Conservation (phyloP, 176 grass and related monocot species). For the Oryza rufipogon region DNA sequence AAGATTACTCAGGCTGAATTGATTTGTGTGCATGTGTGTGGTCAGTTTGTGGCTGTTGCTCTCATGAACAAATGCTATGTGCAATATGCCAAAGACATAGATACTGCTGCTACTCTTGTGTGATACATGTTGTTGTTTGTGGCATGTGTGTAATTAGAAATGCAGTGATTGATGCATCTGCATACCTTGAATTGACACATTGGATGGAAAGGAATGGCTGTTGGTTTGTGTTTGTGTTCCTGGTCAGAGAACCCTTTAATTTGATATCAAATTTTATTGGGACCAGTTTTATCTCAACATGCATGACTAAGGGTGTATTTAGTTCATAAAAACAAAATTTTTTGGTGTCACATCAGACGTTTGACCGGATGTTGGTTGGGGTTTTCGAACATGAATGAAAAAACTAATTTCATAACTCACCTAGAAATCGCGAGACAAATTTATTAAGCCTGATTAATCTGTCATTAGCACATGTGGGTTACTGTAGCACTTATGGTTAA, state of each 20-base stretch:
- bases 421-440: too few relatives aligned
- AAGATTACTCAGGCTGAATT: neutral
- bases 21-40: neutral
- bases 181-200: slow-evolving; percentile 18
- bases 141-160: neutral
- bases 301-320: too few relatives aligned
- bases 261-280: too few relatives aligned
- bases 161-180: neutral
- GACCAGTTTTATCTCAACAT: too few relatives aligned
- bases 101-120: neutral
- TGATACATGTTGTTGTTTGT: neutral
- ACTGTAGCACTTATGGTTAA: too few relatives aligned
- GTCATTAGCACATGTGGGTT: too few relatives aligned
- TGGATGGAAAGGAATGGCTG: neutral
- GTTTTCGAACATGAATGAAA: too few relatives aligned
- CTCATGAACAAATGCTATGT: neutral
- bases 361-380: too few relatives aligned
- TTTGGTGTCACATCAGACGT: too few relatives aligned
- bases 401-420: too few relatives aligned
- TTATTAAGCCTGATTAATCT: too few relatives aligned
- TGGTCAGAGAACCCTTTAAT: neutral
- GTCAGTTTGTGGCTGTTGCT: neutral
- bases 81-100: slow-evolving; percentile 3
- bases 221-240: neutral
- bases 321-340: too few relatives aligned